Evolutionary conservation across 164 flowering plant species (phyloP).

Genomic region (Cinnamomum micranthum): DNA sequence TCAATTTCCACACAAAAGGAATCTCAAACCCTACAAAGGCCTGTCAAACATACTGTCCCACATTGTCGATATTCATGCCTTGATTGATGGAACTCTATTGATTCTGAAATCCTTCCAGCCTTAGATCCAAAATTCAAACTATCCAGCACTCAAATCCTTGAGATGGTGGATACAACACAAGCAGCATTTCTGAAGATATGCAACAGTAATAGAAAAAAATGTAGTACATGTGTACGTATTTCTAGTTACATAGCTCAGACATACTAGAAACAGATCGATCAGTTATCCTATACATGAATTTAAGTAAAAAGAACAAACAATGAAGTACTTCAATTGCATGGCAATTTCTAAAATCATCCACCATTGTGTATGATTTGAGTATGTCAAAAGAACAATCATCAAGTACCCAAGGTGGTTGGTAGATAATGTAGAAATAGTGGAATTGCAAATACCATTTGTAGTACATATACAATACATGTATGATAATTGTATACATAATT

Average conservation of each 20-base stretch:
- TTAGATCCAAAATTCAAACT: not conserved
- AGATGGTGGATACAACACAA: not conserved
- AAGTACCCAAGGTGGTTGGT: not conserved
- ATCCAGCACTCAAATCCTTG: not conserved
- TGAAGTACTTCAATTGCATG: not conserved
- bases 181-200: not conserved
- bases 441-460: no score
- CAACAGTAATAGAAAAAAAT: no score
- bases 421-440: not conserved
- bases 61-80: not conserved
- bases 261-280: not conserved
- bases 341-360: not conserved
- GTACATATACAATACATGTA: no score
- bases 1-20: slow-evolving; percentile 1
- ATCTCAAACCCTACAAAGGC: not conserved
- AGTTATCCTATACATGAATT: not conserved
- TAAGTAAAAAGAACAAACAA: not conserved
- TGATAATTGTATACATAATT: no score
- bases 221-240: not conserved
- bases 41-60: not conserved
- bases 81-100: not conserved
- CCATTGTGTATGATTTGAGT: not conserved
- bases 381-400: not conserved
- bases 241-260: not conserved
- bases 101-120: not conserved